A percentile compares a stretch with the other conserved stretches of the same genome.
Conservation (phyloP, 495 filamentous ascomycete species). For the Collariella sp. region DNA sequence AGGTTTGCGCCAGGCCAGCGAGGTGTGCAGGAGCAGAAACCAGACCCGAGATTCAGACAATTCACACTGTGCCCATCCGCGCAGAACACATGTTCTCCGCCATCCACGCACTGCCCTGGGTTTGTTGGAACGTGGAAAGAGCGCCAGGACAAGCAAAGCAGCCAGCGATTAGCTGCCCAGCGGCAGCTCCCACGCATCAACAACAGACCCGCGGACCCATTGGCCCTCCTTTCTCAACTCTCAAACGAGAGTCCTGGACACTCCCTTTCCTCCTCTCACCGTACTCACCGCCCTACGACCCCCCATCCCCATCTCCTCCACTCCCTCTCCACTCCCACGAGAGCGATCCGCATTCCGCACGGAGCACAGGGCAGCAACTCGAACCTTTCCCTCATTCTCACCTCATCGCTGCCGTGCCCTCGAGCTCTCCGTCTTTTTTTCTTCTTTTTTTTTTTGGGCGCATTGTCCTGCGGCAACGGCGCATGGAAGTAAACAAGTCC, state of each 20-base stretch:
- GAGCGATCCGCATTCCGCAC: conserved; percentile 1
- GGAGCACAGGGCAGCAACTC: not conserved
- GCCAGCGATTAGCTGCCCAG: not conserved
- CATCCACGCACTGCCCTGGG: not conserved
- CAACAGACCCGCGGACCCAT: conserved; percentile 5
- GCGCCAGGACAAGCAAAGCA: not conserved
- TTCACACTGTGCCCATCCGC: conserved; percentile 7
- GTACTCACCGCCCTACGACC: not conserved
- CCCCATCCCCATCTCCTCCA: not conserved
- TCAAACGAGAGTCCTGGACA: conserved; percentile 4
- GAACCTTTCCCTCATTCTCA: not conserved
- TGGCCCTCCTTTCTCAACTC: not conserved
- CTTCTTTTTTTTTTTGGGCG: conserved; percentile 1
- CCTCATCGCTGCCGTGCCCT: conserved; percentile 7
- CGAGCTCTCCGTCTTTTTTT: not conserved
- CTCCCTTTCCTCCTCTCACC: conserved; percentile 6
- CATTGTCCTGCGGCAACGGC: conserved; percentile 21
- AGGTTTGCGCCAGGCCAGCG: not conserved
- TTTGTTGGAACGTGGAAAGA: not conserved
- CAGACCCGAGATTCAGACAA: conserved; percentile 6
- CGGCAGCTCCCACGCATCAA: not conserved
- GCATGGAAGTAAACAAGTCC: conserved; percentile 20
- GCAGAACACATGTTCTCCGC: conserved; percentile 5
- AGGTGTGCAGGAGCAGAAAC: not conserved
- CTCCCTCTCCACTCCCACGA: conserved; percentile 1